Evolutionary conservation across 495 filamentous ascomycete genomes (phyloP).

Genomic region (Bryoglossum gracile): DNA sequence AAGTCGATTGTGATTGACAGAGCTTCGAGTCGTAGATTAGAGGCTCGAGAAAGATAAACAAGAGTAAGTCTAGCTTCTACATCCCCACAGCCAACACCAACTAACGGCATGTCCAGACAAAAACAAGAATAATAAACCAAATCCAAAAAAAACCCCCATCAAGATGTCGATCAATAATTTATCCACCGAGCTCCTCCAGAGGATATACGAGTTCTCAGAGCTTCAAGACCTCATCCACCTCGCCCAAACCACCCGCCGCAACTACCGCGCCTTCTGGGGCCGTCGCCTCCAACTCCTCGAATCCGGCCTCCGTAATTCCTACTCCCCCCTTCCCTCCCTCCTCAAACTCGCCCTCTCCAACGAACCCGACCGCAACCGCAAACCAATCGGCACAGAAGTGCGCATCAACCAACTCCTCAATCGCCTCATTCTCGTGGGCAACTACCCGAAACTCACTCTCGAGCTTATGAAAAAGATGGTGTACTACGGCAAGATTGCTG

Average conservation of each 20-base stretch:
- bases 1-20: conserved; percentile 24
- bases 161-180: conserved; percentile 39
- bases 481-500: conserved; percentile 48
- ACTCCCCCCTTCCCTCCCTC: conserved; percentile 52
- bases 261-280: conserved; percentile 45
- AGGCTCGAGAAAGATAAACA: conserved; percentile 3
- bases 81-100: neutral
- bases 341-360: conserved; percentile 47
- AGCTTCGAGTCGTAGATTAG: neutral
- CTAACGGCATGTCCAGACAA: too few relatives aligned
- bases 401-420: conserved; percentile 20
- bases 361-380: conserved; percentile 19
- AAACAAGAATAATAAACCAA: too few relatives aligned
- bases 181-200: conserved; percentile 55
- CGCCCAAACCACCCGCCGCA: conserved; percentile 44
- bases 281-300: conserved; percentile 48
- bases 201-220: conserved; percentile 48
- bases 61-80: conserved; percentile 11
- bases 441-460: conserved; percentile 35
- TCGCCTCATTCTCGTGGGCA: conserved; percentile 25
- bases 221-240: conserved; percentile 49
- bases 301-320: conserved; percentile 47
- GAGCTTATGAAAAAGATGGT: conserved; percentile 52
- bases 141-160: conserved; percentile 3
- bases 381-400: conserved; percentile 23